Conservation (phyloP, 1,139 yeast species). For the Geotrichum carabidarum region DNA sequence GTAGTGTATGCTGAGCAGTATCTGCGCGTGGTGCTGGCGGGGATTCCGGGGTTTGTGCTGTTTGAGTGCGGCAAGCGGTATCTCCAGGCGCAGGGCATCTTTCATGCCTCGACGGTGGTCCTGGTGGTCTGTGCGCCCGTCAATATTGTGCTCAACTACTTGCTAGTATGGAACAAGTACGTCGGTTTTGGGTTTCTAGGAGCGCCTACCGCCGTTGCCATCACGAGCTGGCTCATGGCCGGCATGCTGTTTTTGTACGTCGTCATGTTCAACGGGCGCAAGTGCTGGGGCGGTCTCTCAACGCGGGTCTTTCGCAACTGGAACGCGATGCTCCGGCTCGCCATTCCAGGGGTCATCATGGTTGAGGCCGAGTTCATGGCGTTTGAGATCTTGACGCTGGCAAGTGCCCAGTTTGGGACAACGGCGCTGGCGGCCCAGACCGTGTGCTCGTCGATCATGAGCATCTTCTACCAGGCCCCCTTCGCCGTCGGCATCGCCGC, state of each 20-base stretch:
- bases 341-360: conserved; percentile 77
- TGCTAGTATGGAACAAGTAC: conserved; percentile 70
- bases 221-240: conserved; percentile 62
- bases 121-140: conserved; percentile 72
- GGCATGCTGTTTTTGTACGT: conserved; percentile 49
- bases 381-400: conserved; percentile 66
- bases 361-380: conserved; percentile 82
- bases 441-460: conserved; percentile 74
- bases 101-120: conserved; percentile 80
- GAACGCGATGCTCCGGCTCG: conserved; percentile 59
- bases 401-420: conserved; percentile 76
- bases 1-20: conserved; percentile 57
- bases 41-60: conserved; percentile 77
- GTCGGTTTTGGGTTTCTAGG: conserved; percentile 57
- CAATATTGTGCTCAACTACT: conserved; percentile 63
- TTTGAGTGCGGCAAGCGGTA: conserved; percentile 78
- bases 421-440: conserved; percentile 83
- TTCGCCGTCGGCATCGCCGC: conserved; percentile 85
- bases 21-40: conserved; percentile 58
- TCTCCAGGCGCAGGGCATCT: conserved; percentile 84
- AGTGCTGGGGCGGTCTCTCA: conserved; percentile 67
- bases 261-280: conserved; percentile 50
- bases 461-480: conserved; percentile 77
- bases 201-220: conserved; percentile 59
- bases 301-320: conserved; percentile 50